These are phyloP conservation scores for Apiospora arundinis DNA, from an alignment of 2,329 filamentous ascomycete species.

Conservation along the genomic window DNA sequence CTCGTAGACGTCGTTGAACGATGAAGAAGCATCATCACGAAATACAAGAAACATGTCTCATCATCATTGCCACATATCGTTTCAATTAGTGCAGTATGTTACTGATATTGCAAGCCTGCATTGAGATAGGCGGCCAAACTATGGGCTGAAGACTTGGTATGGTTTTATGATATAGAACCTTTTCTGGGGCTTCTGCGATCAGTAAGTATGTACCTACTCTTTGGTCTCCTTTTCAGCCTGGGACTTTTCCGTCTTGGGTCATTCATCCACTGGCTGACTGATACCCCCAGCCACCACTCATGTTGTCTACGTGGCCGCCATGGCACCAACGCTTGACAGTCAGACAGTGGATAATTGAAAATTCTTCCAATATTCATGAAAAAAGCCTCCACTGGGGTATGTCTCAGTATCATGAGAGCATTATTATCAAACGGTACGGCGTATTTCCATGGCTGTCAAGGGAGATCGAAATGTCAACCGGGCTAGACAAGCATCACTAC, in stretches of 20 bases:
- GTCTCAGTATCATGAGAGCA: neutral
- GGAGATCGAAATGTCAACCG: neutral
- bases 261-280: neutral
- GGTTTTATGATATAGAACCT: neutral
- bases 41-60: too few relatives aligned
- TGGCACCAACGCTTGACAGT: too few relatives aligned
- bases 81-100: too few relatives aligned
- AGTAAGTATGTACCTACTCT: too few relatives aligned
- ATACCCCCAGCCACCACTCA: neutral
- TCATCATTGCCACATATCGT: too few relatives aligned
- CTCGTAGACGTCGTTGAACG: too few relatives aligned
- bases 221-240: too few relatives aligned
- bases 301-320: too few relatives aligned
- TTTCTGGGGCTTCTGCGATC: neutral
- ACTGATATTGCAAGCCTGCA: too few relatives aligned
- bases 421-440: neutral
- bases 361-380: neutral
- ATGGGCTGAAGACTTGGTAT: neutral
- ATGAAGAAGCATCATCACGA: too few relatives aligned
- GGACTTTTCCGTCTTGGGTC: neutral
- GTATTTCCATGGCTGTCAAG: neutral
- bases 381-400: neutral
- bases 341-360: neutral
- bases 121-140: too few relatives aligned
- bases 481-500: neutral